Percentiles rank a stretch among this genome's conserved stretches.
Conservation (phyloP, 805 yeast genomes). For the Tanozyma kutaoensis region DNA sequence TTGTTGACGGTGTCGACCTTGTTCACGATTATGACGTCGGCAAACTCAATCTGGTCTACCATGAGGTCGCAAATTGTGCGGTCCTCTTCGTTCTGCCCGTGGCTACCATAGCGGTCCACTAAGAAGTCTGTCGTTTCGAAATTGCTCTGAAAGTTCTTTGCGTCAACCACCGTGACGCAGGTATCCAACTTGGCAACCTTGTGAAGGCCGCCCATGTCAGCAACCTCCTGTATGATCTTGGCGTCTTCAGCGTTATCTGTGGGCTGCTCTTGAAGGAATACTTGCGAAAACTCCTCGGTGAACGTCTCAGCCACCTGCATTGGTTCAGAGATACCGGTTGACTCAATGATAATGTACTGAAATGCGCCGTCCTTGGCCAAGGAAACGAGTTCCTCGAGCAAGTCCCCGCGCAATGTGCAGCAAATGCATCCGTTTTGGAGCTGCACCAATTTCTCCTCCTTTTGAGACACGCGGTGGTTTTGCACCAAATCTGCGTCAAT, state of each 20-base stretch:
- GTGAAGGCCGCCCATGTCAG: constrained; percentile 25
- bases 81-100: constrained; percentile 27
- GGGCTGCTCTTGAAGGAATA: constrained; percentile 13
- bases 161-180: constrained; percentile 33
- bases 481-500: constrained; percentile 29
- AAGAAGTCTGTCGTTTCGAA: constrained; percentile 30
- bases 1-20: constrained; percentile 17
- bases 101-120: constrained; percentile 25
- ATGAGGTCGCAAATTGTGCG: constrained; percentile 31
- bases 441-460: constrained; percentile 30
- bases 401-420: constrained; percentile 33
- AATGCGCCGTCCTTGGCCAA: constrained; percentile 20
- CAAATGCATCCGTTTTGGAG: constrained; percentile 37
- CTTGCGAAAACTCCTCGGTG: constrained; percentile 25
- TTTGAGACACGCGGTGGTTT: constrained; percentile 24
- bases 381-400: constrained; percentile 26
- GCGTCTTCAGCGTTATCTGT: constrained; percentile 7
- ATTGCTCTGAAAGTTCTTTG: constrained; percentile 25
- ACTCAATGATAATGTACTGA: constrained; percentile 31
- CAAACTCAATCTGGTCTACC: constrained; percentile 34
- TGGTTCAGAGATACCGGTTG: constrained; percentile 35
- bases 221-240: constrained; percentile 10
- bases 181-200: constrained; percentile 28
- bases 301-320: constrained; percentile 40
- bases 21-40: constrained; percentile 31